Conservation (phyloP, 2,329 filamentous ascomycete genomes). For the Pseudogymnoascus sp. region DNA sequence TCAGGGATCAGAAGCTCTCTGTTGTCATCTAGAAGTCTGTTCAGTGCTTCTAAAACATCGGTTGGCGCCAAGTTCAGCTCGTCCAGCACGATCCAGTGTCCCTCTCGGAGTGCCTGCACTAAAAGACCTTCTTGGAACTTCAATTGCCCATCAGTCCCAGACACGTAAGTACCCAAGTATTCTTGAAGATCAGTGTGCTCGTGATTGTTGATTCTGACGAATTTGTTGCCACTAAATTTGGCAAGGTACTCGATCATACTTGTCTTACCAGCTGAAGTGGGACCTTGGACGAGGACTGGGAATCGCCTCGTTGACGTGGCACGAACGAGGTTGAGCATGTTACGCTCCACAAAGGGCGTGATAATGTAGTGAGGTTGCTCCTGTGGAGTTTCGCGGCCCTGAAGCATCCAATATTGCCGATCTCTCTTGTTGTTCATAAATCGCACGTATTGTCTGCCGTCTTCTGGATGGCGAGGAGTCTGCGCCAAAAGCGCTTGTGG, state of each 20-base stretch:
- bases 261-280: conserved; percentile 94
- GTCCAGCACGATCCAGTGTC: conserved; percentile 96
- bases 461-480: conserved; percentile 65
- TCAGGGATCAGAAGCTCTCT: conserved; percentile 91
- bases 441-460: conserved; percentile 69
- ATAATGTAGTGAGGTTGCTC: conserved; percentile 89
- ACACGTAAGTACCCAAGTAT: conserved; percentile 91
- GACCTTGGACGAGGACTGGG: conserved; percentile 90
- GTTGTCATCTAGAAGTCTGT: conserved; percentile 92
- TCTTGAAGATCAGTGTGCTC: conserved; percentile 98
- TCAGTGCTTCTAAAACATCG: conserved; percentile 91
- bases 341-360: conserved; percentile 88
- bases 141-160: conserved; percentile 73
- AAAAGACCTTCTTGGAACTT: conserved; percentile 89
- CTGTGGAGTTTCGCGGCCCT: conserved; percentile 57
- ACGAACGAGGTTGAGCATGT: conserved; percentile 86
- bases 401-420: conserved; percentile 81
- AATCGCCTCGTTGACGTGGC: conserved; percentile 88
- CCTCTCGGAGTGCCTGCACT: conserved; percentile 83
- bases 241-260: conserved; percentile 99
- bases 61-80: conserved; percentile 95
- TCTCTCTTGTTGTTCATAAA: conserved; percentile 58
- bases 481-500: conserved; percentile 66
- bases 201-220: conserved; percentile 98
- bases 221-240: conserved; percentile 93